phyloP scores from a whole-genome alignment of 1,284 basidiomycete genomes.

The Lentinula novae-zelandiae region DNA sequence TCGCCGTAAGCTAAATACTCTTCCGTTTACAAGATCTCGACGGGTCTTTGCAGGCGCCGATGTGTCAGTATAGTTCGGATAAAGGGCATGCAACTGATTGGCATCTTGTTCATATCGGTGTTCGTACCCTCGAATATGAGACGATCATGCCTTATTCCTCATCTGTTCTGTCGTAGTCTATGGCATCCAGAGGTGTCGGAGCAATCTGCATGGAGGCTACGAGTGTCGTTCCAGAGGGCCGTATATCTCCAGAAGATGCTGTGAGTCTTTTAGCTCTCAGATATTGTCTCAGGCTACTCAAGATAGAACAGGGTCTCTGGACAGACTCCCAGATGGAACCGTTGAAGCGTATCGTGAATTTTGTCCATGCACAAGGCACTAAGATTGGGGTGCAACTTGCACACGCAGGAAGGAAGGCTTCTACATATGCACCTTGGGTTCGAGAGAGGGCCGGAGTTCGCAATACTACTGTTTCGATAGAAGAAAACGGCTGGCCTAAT shows the following conservation, averaged over 20 bases:
- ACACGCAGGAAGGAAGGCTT: slow-evolving; percentile 76
- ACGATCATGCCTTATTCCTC: not conserved
- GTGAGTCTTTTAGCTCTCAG: slow-evolving; percentile 22
- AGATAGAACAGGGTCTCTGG: slow-evolving; percentile 57
- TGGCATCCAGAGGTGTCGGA: slow-evolving; percentile 57
- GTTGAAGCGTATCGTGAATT: slow-evolving; percentile 62
- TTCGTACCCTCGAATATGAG: slow-evolving; percentile 24
- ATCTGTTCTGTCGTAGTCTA: slow-evolving; percentile 33
- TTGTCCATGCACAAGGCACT: slow-evolving; percentile 58
- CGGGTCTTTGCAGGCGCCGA: slow-evolving; percentile 50
- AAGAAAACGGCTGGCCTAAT: slow-evolving; percentile 63
- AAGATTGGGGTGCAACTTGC: slow-evolving; percentile 74
- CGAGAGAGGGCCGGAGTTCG: slow-evolving; percentile 27
- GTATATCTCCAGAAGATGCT: slow-evolving; percentile 67
- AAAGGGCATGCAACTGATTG: slow-evolving; percentile 73
- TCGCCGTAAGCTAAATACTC: slow-evolving; percentile 37
- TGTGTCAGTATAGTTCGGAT: slow-evolving; percentile 77
- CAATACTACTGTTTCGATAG: slow-evolving; percentile 30
- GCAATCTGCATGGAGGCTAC: slow-evolving; percentile 69
- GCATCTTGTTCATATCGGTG: slow-evolving; percentile 75
- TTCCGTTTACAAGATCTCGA: not conserved
- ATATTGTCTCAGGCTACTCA: not conserved
- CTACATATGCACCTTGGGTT: slow-evolving; percentile 60
- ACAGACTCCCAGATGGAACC: slow-evolving; percentile 64
- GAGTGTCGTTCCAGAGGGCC: slow-evolving; percentile 72